Conservation (phyloP, 1,284 basidiomycete genomes). For the Sanghuangporus weigelae region DNA sequence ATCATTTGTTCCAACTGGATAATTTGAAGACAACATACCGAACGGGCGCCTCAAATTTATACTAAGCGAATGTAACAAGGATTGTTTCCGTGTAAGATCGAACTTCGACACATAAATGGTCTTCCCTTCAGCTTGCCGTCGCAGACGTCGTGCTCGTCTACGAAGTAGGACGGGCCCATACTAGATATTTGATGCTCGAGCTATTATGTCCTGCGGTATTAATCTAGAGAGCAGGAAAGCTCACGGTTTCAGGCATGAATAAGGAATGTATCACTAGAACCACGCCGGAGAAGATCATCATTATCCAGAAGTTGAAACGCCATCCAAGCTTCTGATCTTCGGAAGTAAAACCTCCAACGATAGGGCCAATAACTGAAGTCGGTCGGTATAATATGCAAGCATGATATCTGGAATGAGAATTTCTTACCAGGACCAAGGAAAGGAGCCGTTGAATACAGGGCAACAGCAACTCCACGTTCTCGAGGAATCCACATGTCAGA, state of each 20-base stretch:
- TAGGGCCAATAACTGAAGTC: conserved; percentile 49
- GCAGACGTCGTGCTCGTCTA: conserved; percentile 45
- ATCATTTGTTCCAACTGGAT: conserved; percentile 11
- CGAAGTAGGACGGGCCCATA: conserved; percentile 68
- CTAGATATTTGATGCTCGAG: conserved; percentile 24
- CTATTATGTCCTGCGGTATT: background rate
- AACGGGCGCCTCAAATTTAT: conserved; percentile 57
- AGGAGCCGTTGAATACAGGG: conserved; percentile 61
- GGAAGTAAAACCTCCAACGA: conserved; percentile 60
- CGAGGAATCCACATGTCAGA: conserved; percentile 54
- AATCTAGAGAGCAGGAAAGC: conserved; percentile 15
- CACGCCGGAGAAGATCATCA: conserved; percentile 51
- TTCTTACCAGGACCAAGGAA: conserved; percentile 62
- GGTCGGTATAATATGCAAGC: background rate
- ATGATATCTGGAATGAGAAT: background rate
- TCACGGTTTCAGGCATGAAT: conserved; percentile 46
- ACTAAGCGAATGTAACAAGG: conserved; percentile 33
- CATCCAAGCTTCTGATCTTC: conserved; percentile 46
- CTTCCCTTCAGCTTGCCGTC: conserved; percentile 38
- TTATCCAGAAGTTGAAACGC: conserved; percentile 71
- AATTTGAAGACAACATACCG: conserved; percentile 31
- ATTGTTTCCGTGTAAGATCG: conserved; percentile 45
- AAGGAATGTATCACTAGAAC: conserved; percentile 43
- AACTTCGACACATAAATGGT: conserved; percentile 48
- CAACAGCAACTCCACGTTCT: conserved; percentile 54